Percentiles rank a stretch among this genome's conserved stretches.
Evolutionary conservation across 192 early-diverging fungal species (phyloP).

Genomic region (Coemansia aciculifera): DNA sequence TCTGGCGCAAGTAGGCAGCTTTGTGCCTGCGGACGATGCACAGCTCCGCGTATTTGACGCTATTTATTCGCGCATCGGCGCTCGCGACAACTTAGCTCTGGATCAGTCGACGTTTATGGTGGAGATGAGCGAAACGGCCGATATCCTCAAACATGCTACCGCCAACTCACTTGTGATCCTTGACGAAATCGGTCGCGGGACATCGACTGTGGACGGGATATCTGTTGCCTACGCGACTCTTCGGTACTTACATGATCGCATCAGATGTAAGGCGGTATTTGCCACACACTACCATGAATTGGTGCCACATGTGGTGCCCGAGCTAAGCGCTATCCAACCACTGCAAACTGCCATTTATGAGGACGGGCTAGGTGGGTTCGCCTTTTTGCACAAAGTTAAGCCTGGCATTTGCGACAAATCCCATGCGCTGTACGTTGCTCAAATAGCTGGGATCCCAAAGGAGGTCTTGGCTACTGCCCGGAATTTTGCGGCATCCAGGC

Average conservation of each 20-base stretch:
- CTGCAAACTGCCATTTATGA: conserved; percentile 41
- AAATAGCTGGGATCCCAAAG: conserved; percentile 65
- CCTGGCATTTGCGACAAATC: conserved; percentile 67
- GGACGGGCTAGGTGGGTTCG: conserved; percentile 45
- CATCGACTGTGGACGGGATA: conserved; percentile 63
- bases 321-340: conserved; percentile 16
- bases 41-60: conserved; percentile 68
- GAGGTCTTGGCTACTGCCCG: conserved; percentile 44
- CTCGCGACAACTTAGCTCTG: conserved; percentile 65
- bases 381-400: conserved; percentile 64
- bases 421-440: conserved; percentile 73
- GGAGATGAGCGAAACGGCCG: conserved; percentile 86
- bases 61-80: conserved; percentile 75
- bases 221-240: conserved; percentile 72
- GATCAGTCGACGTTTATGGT: conserved; percentile 82
- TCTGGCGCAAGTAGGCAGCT: conserved; percentile 83
- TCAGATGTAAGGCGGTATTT: conserved; percentile 67
- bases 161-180: conserved; percentile 76
- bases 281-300: conserved; percentile 82
- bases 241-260: conserved; percentile 58
- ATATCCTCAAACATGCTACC: conserved; percentile 73
- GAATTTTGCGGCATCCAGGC: conserved; percentile 20
- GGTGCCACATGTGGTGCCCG: conserved; percentile 51
- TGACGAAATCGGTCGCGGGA: conserved; percentile 84
- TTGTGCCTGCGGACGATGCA: conserved; percentile 81